Base-by-base conservation (phyloP, 805 yeast genomes). In the Sugiyamaella qingdaonensis region DNA sequence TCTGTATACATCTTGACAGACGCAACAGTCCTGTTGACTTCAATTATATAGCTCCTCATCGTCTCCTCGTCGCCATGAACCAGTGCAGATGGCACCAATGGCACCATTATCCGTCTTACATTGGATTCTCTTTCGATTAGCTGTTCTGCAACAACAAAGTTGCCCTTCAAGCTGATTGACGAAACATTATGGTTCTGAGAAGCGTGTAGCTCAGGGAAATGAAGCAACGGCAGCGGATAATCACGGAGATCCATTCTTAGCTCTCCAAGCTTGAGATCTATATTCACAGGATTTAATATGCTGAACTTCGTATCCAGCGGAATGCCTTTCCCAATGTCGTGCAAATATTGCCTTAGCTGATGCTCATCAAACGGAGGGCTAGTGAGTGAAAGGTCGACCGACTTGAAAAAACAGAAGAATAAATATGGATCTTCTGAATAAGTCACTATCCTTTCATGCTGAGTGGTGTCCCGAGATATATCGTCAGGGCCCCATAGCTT, bases 171-270 rank as follows among this genome's bases (percentile, higher is more conserved):
- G 29, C 70, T 55, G 48, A 74, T 58, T 7, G 76, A 64, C 1
- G 62, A 46, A 11, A 48, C 32, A 10, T 50, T 43, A 51, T n/a
- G 73, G 54, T 49, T 73, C 64, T 59, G 75, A 54, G 58, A 49
- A 45, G 72, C 58, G 2, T 70, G 68, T 10, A 74, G 70, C 11
- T 73, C 69, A 0, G 96, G 96, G 56, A 91, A 79, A 58, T 82
- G 82, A 8, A 88, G 66, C 48, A 91, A 69, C 0, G 98, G 97
- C 13, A 92, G 63, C 0, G 97, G 97, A 63, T 86, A 89, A 63
- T 91, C 98, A 51, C 94, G 73, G 55, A 91, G 60, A 64, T 87
- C 92, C 61, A 82, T 76, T 54, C 94, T 71, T 10, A 84, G 64
- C 61, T 88, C 95, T 2, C 72, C 69, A 36, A 87, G 72, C 13